A percentile compares a stretch with the other conserved stretches of the same genome.
Conservation (phyloP, 169 alveolate species). For the Cryptosporidium felis region DNA sequence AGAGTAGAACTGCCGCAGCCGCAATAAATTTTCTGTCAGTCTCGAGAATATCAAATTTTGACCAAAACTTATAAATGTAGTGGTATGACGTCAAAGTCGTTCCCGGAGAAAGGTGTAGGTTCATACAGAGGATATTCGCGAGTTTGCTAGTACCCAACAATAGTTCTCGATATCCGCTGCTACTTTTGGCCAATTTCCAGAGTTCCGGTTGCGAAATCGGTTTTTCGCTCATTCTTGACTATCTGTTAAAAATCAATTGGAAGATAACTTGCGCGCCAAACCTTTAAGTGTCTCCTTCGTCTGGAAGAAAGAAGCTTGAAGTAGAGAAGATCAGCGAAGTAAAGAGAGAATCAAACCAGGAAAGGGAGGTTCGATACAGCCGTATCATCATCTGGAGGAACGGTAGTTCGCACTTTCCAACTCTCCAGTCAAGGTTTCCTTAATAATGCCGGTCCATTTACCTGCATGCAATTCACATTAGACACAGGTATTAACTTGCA, state of each 20-base stretch:
- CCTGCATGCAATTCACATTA: too few relatives aligned
- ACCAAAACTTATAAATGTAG: conserved; percentile 64
- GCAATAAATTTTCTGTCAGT: conserved; percentile 60
- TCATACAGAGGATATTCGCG: conserved; percentile 34
- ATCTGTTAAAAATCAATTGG: not conserved
- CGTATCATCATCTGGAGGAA: too few relatives aligned
- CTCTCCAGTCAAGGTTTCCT: too few relatives aligned
- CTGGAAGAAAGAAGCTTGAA: too few relatives aligned
- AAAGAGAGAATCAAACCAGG: too few relatives aligned
- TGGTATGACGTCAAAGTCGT: conserved; percentile 39
- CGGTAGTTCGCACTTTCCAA: too few relatives aligned
- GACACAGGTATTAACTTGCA: too few relatives aligned
- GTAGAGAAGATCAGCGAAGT: too few relatives aligned
- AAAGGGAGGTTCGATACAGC: too few relatives aligned
- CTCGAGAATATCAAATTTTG: conserved; percentile 54
- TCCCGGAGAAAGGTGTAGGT: conserved; percentile 53
- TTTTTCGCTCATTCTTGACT: conserved; percentile 8
- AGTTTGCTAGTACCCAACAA: conserved; percentile 63
- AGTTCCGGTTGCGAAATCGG: conserved; percentile 10
- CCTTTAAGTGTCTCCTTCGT: not conserved
- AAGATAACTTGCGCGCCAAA: not conserved
- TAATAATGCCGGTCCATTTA: too few relatives aligned
- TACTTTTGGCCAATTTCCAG: conserved; percentile 25
- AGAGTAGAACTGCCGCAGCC: conserved; percentile 57
- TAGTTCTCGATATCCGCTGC: conserved; percentile 56